Base-by-base conservation (phyloP, 495 filamentous ascomycete genomes). In the Cercophora newfieldiana region DNA sequence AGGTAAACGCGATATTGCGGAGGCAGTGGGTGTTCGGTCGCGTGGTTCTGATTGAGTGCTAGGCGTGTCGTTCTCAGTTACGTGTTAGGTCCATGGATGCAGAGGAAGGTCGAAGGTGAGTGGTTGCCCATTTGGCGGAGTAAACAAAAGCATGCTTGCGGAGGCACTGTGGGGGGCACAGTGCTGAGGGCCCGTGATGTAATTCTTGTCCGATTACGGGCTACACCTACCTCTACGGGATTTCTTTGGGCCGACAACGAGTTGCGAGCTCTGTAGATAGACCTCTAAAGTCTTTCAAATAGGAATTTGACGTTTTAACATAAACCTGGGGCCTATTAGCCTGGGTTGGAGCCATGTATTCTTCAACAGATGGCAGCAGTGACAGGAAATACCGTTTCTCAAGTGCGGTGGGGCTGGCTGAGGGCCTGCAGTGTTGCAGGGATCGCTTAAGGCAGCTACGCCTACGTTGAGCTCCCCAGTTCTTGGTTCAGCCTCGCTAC, bases 61-160 rank as follows among this genome's bases (percentile, higher is more conserved):
- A 8, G 59, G 26, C 54, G 28, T 8, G 31, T 53, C 59, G 54
- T 47, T 16, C 7, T 16, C 48, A 16, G 21, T 65, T 50, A 25
- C 51, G 53, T 57, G 54, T 51, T 59, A 44, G 26, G 33, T 58
- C n/a, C 25, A 26, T 60, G 57, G 49, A 65, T 51, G 59, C 22
- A 47, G 31, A 26, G 49, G 25, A 57, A 51, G 68, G 51, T 61
- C 53, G 51, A 66, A 68, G 57, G 61, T 75, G 74, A 76, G 57
- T 77, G 75, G 75, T 61, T 65, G 57, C 66, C n/a, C 26, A 55
- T 68, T 66, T 53, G 21, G 48, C 22, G 65, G 72, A 75, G 75
- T 77, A 77, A 78, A 78, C 75, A 77, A 78, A 75, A 57, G 58
- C 7, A 48, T 58, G 67, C 68, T 61, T 29, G 51, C 63, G 56